Evolutionary conservation across 2,329 filamentous ascomycete species (phyloP).

Genomic region (Huntiella decipiens): DNA sequence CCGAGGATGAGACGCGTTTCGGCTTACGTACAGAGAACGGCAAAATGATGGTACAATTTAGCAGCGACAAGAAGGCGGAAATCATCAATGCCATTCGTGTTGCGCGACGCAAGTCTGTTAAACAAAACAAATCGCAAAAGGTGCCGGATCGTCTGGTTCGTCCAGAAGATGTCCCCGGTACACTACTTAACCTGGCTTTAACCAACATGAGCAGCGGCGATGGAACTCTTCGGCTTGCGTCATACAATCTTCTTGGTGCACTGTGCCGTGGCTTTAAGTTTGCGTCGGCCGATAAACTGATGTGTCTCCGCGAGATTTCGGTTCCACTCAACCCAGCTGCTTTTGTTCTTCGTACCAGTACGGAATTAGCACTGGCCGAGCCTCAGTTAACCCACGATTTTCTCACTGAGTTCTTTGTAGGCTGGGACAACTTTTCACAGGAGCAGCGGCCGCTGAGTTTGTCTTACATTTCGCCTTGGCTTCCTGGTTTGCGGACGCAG

Average conservation of each 20-base stretch:
- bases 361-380: constrained; percentile 41
- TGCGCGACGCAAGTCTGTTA: constrained; percentile 45
- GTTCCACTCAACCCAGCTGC: constrained; percentile 43
- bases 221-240: constrained; percentile 38
- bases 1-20: constrained; percentile 47
- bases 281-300: constrained; percentile 37
- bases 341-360: constrained; percentile 48
- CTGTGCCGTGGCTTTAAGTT: constrained; percentile 52
- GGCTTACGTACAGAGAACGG: constrained; percentile 49
- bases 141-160: constrained; percentile 45
- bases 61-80: constrained; percentile 43
- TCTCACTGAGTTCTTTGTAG: constrained; percentile 53
- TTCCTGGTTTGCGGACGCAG: constrained; percentile 39
- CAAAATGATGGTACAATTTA: constrained; percentile 55
- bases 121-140: constrained; percentile 41
- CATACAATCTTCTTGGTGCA: constrained; percentile 48
- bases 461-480: constrained; percentile 52
- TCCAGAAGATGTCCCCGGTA: constrained; percentile 52
- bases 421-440: constrained; percentile 50
- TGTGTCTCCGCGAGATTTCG: constrained; percentile 43
- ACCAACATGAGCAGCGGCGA: constrained; percentile 47
- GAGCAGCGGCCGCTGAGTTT: constrained; percentile 48
- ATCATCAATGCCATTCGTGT: constrained; percentile 43
- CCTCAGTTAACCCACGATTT: constrained; percentile 51
- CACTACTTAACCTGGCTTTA: constrained; percentile 46